Evolutionary conservation across 208 protist genomes (phyloP).

Genomic region (Leishmania tarentolae): DNA sequence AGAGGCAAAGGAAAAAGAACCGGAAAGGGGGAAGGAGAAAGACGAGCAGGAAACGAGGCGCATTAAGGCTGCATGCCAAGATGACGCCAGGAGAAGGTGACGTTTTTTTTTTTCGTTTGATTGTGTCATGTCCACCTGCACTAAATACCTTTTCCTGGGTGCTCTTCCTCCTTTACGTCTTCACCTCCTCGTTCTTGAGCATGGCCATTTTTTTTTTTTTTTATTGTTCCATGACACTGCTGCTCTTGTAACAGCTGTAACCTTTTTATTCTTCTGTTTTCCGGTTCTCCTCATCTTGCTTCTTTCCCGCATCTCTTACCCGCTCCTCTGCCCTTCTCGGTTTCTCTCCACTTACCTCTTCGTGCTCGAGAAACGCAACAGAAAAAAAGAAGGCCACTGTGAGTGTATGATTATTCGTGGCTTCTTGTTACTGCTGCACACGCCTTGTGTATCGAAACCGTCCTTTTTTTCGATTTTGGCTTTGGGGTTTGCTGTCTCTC

Average conservation of each 20-base stretch:
- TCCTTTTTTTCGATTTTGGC: no score
- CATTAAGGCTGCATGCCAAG: not conserved
- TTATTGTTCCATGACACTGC: not conserved
- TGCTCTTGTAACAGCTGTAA: not conserved
- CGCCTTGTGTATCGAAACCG: not conserved
- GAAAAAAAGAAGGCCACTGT: not conserved
- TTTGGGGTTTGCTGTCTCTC: no score
- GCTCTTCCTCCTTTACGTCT: not conserved
- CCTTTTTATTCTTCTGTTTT: not conserved
- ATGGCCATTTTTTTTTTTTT: not conserved
- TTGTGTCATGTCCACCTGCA: not conserved
- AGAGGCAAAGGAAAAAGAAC: not conserved
- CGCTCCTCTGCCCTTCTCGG: not conserved
- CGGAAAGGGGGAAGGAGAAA: not conserved
- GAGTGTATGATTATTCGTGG: not conserved
- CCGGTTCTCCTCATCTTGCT: not conserved
- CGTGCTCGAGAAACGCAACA: not conserved
- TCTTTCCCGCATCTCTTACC: not conserved
- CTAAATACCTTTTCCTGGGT: not conserved
- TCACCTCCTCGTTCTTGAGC: not conserved
- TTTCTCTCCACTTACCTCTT: not conserved
- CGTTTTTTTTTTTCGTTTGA: not conserved
- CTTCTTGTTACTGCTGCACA: not conserved
- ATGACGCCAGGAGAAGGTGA: not conserved
- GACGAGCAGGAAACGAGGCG: not conserved